phyloP scores from a whole-genome alignment of 305 asterid genomes.

The Euphrasia arctica region DNA sequence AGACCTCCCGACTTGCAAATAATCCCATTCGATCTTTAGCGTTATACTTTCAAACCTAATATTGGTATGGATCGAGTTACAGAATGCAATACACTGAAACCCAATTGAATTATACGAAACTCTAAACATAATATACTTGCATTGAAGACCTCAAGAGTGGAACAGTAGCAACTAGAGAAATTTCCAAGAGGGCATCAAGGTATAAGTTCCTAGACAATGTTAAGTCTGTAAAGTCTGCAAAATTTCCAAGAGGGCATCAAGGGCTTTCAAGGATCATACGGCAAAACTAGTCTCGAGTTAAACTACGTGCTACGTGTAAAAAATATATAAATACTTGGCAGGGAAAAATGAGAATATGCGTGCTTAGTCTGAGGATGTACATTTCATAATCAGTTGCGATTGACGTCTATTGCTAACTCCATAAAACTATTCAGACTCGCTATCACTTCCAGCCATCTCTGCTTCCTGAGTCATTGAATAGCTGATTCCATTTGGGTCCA shows the following conservation, averaged over 20 bases:
- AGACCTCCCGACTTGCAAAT: too few species aligned
- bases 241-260: too few species aligned
- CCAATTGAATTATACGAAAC: too few species aligned
- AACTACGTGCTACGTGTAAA: not conserved
- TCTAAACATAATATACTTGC: too few species aligned
- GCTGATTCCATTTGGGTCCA: slow-evolving; percentile 71
- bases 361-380: slow-evolving; percentile 35
- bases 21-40: too few species aligned
- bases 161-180: too few species aligned
- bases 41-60: too few species aligned
- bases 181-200: too few species aligned
- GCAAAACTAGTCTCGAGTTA: not conserved
- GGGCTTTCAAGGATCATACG: not conserved
- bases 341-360: slow-evolving; percentile 10
- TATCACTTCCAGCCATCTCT: slow-evolving; percentile 46
- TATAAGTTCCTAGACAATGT: too few species aligned
- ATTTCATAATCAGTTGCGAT: slow-evolving; percentile 16
- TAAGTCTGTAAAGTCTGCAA: not conserved
- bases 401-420: slow-evolving; percentile 13
- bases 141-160: too few species aligned
- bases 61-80: too few species aligned
- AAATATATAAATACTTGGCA: not conserved
- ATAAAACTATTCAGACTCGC: slow-evolving; percentile 33
- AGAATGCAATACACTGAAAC: too few species aligned
- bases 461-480: slow-evolving; percentile 30